Percentiles rank a stretch among this genome's conserved stretches.
Evolutionary conservation across 805 yeast genomes (phyloP).

Genomic region (Starmerella etchellsii): DNA sequence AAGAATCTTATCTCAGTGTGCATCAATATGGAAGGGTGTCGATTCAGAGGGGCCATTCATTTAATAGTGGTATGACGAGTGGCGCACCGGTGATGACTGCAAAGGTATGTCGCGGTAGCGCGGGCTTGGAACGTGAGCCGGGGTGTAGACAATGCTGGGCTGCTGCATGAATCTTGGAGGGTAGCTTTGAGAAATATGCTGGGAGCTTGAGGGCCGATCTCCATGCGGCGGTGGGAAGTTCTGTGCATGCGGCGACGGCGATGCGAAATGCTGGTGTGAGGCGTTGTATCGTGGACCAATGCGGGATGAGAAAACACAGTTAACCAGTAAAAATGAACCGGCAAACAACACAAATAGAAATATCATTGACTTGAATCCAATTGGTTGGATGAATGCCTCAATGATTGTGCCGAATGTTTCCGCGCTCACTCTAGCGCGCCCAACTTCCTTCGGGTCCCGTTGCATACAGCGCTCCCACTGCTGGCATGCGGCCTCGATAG

Average conservation of each 20-base stretch:
- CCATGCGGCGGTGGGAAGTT: background rate
- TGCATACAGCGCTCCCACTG: conserved; percentile 76
- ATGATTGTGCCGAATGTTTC: conserved; percentile 73
- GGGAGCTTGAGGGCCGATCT: too few species aligned
- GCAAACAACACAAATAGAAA: conserved; percentile 22
- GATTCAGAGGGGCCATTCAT: too few species aligned
- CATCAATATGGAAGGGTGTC: too few species aligned
- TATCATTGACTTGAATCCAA: conserved; percentile 54
- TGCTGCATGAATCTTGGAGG: too few species aligned
- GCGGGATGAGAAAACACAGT: conserved; percentile 23
- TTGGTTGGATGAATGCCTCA: conserved; percentile 60
- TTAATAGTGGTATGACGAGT: background rate
- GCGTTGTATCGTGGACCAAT: conserved; percentile 17
- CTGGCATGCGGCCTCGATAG: conserved; percentile 53
- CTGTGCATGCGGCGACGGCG: background rate
- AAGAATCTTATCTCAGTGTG: too few species aligned
- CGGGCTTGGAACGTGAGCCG: conserved; percentile 1
- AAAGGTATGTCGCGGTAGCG: background rate
- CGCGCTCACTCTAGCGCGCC: conserved; percentile 61
- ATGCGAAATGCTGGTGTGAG: background rate
- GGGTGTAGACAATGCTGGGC: conserved; percentile 1
- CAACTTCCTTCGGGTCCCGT: conserved; percentile 54
- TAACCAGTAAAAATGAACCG: conserved; percentile 25
- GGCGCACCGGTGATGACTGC: background rate
- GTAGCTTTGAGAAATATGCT: too few species aligned